Base-by-base conservation (phyloP, 1,284 basidiomycete genomes). In the Irpex lacteus region DNA sequence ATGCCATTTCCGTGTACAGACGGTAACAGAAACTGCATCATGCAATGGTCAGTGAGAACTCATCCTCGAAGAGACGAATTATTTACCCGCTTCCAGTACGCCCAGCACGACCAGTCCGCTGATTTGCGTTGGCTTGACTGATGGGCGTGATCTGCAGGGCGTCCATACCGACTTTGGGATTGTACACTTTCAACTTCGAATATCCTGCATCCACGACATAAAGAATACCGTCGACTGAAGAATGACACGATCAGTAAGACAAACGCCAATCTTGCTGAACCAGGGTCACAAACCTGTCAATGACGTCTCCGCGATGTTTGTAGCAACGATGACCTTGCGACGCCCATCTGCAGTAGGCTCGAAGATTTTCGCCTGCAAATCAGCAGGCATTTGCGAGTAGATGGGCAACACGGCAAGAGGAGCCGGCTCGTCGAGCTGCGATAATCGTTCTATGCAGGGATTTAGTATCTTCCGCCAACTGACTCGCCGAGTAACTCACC, bases 321-420 rank as follows among this genome's bases (percentile, higher is more conserved):
- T 99, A 0, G 98, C 97, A 0, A 99, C 96, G 67, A 99, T 95
- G 62, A 97, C 95, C 78, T 99, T 99, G 52, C 98, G 84, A 58
- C 96, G 85, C 5, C 97, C 98, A 75, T 98, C 95, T n/a, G 87
- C 82, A 0, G 97, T 96, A 1, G 96, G 89, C 67, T 96, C 91
- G 72, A 99, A 99, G 70, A 99, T 99, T 76, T 96, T 97, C 11
- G 98, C 96, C 75, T 99, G 98, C 40, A 99, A 79, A 78, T 99
- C 98, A 1, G 98, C 96, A 1, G 98, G 98, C 97, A 99, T 98
- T 75, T 98, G 97, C 2, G 98, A 99, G 78, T 99, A 99, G 71
- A 99, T 99, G 1, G 98, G 98, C 15, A 99, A 79, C 1, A 99
- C 89, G 0, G 95, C 88, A 34, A 99, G 78, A 0, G 91, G 88